phyloP scores from a whole-genome alignment of 1,284 basidiomycete species.

The Cystobasidium sp. region DNA sequence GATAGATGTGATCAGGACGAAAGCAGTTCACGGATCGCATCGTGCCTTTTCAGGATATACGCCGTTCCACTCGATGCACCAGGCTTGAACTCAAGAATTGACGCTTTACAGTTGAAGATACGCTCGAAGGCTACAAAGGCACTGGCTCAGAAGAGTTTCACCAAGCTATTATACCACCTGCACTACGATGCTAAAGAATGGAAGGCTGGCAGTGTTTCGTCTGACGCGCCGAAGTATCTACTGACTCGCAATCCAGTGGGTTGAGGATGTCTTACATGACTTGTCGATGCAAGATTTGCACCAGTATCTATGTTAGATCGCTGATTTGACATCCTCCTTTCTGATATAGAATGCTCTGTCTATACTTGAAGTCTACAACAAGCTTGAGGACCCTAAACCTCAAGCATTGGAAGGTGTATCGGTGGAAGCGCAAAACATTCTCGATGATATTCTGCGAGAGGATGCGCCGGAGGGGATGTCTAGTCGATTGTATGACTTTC shows the following conservation, averaged over 20 bases:
- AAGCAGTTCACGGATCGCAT: not conserved
- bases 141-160: conserved; percentile 26
- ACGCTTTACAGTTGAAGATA: conserved; percentile 9
- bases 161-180: conserved; percentile 32
- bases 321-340: not conserved
- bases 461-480: conserved; percentile 43
- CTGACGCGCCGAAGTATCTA: not conserved
- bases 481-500: conserved; percentile 23
- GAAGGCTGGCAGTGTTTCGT: not conserved
- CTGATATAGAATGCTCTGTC: conserved; percentile 41
- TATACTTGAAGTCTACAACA: conserved; percentile 49
- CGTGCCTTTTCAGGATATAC: conserved; percentile 28
- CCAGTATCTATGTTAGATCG: not conserved
- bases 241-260: conserved; percentile 26
- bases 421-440: conserved; percentile 7
- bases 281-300: not conserved
- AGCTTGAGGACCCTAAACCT: conserved; percentile 44
- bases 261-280: not conserved
- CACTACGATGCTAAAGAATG: conserved; percentile 28
- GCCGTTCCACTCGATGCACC: conserved; percentile 37
- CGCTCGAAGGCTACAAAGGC: conserved; percentile 12
- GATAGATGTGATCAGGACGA: not conserved
- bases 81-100: conserved; percentile 23
- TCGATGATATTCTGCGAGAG: conserved; percentile 34
- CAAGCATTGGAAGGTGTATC: conserved; percentile 19